These are phyloP conservation scores for Ganoderma multipileum DNA, from an alignment of 1,284 basidiomycete genomes.

Conservation along the genomic window DNA sequence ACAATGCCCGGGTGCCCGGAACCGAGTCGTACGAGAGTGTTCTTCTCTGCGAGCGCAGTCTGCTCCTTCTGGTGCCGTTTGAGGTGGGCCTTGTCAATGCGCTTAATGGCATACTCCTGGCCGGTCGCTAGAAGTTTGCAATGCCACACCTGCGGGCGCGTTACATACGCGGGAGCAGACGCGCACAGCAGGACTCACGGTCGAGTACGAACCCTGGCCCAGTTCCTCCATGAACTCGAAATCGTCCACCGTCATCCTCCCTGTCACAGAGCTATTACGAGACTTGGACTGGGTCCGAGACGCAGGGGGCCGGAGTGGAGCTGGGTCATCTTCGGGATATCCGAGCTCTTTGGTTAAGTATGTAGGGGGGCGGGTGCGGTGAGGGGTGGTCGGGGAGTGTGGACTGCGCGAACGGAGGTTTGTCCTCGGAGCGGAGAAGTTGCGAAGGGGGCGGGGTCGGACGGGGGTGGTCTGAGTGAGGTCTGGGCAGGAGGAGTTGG, in stretches of 20 bases:
- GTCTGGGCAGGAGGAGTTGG: conserved; percentile 59
- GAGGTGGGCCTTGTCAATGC: conserved; percentile 79
- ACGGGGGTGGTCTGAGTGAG: conserved; percentile 49
- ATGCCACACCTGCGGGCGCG: conserved; percentile 59
- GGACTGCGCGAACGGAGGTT: conserved; percentile 56
- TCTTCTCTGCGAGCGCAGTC: conserved; percentile 71
- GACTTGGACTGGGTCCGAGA: conserved; percentile 49
- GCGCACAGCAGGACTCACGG: conserved; percentile 50
- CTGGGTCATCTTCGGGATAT: conserved; percentile 45
- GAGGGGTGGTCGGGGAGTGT: conserved; percentile 52
- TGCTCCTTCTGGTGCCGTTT: conserved; percentile 70
- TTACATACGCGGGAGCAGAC: conserved; percentile 28
- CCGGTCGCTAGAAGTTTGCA: conserved; percentile 63
- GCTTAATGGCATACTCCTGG: conserved; percentile 77
- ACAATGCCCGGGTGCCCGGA: conserved; percentile 85
- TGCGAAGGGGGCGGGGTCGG: conserved; percentile 65
- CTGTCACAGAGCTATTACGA: conserved; percentile 55
- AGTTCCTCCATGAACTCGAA: conserved; percentile 75
- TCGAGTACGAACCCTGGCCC: conserved; percentile 85
- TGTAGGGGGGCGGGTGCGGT: conserved; percentile 55
- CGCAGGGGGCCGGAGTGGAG: conserved; percentile 39
- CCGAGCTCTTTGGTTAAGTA: conserved; percentile 69
- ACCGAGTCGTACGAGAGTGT: conserved; percentile 66
- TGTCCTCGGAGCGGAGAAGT: conserved; percentile 65
- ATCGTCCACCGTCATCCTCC: conserved; percentile 55